A percentile compares a stretch with the other conserved stretches of the same genome.
Evolutionary conservation across 108 stramenopile genomes (phyloP).

Genomic region (Craspedostauros australis): DNA sequence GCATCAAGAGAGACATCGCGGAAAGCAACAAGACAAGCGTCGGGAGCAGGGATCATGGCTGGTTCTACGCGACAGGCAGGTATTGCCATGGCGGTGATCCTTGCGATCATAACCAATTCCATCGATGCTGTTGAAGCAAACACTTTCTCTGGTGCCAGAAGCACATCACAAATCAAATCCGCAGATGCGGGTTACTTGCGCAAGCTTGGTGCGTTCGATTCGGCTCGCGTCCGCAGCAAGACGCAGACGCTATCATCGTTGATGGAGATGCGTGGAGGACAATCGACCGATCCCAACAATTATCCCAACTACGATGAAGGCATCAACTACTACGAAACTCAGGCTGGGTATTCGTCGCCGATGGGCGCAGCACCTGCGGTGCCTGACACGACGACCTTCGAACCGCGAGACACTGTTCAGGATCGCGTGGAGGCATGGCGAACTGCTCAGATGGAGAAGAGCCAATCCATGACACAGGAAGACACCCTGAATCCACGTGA

Average conservation of each 20-base stretch:
- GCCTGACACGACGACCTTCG: slow-evolving; percentile 9
- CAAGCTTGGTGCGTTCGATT: background rate
- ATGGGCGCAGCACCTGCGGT: background rate
- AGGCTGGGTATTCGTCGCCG: background rate
- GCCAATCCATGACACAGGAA: slow-evolving; percentile 27
- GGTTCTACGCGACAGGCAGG: too few relatives aligned
- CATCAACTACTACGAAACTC: slow-evolving; percentile 2
- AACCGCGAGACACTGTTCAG: slow-evolving; percentile 78
- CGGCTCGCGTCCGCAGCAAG: background rate
- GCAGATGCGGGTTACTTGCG: background rate
- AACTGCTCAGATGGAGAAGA: slow-evolving; percentile 32
- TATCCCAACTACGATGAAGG: background rate
- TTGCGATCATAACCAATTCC: too few relatives aligned
- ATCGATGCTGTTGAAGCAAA: background rate
- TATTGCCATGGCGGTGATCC: too few relatives aligned
- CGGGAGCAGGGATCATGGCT: too few relatives aligned
- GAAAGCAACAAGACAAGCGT: too few relatives aligned
- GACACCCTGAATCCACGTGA: slow-evolving; percentile 40
- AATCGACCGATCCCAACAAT: slow-evolving; percentile 1
- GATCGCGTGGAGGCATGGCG: slow-evolving; percentile 70
- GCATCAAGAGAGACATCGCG: too few relatives aligned
- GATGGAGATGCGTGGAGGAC: background rate
- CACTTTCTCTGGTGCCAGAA: background rate
- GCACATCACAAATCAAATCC: background rate
- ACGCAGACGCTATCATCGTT: slow-evolving; percentile 4